These are phyloP conservation scores for slime mould (Dictyostelium discoideum) DNA, from an alignment of 78 protist genomes.

Conservation along the genomic window DNA sequence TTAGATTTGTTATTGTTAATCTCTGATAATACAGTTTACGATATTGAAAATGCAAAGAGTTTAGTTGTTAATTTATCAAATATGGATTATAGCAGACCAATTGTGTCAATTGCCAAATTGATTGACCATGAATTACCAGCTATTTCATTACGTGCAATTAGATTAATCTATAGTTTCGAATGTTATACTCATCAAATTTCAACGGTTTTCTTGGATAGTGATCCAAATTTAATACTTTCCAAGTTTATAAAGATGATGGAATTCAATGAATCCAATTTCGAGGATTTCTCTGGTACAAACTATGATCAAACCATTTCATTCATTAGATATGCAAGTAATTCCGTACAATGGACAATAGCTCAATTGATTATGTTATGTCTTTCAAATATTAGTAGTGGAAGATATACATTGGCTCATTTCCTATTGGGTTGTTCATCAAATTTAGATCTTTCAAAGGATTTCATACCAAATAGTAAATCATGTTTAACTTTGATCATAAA, in stretches of 20 bases:
- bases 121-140: slow-evolving; percentile 30
- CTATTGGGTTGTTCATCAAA: slow-evolving; percentile 46
- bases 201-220: not conserved
- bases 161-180: slow-evolving; percentile 60
- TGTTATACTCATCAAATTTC: slow-evolving; percentile 19
- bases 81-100: slow-evolving; percentile 8
- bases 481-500: slow-evolving; percentile 34
- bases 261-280: slow-evolving; percentile 7
- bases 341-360: slow-evolving; percentile 53
- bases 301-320: slow-evolving; percentile 10
- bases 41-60: slow-evolving; percentile 20
- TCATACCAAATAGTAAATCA: slow-evolving; percentile 11
- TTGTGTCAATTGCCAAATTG: slow-evolving; percentile 42
- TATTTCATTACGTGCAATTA: slow-evolving; percentile 20
- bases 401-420: slow-evolving; percentile 62
- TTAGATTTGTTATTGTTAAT: slow-evolving; percentile 43
- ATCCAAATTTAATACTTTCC: slow-evolving; percentile 19
- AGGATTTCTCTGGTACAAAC: slow-evolving; percentile 14
- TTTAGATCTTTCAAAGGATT: slow-evolving; percentile 19
- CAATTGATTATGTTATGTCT: slow-evolving; percentile 57
- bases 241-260: slow-evolving; percentile 42
- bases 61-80: slow-evolving; percentile 6
- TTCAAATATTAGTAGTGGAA: not conserved
- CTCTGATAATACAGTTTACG: slow-evolving; percentile 21
- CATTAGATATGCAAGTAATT: not conserved